Conservation (phyloP, 2,329 filamentous ascomycete species). For the Exophiala mesophila region DNA sequence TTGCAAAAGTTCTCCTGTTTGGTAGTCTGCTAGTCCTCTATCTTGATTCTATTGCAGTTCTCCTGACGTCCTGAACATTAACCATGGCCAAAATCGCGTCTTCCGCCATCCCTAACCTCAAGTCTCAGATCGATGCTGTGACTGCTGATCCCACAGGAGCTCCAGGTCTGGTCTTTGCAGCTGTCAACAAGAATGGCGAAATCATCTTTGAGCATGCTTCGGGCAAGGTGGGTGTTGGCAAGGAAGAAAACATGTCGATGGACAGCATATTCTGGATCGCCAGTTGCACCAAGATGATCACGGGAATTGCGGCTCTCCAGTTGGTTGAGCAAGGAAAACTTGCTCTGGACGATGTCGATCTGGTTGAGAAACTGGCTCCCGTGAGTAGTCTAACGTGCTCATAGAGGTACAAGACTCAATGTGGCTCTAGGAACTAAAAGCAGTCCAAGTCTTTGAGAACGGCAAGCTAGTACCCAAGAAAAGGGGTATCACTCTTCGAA, state of each 20-base stretch:
- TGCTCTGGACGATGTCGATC: conserved; percentile 45
- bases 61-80: neutral
- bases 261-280: conserved; percentile 46
- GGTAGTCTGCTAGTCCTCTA: too few species aligned
- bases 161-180: conserved; percentile 26
- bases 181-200: conserved; percentile 28
- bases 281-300: conserved; percentile 55
- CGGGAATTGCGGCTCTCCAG: conserved; percentile 52
- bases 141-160: conserved; percentile 19
- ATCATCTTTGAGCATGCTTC: conserved; percentile 29
- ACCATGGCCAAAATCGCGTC: conserved; percentile 24
- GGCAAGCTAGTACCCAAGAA: conserved; percentile 35
- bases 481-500: conserved; percentile 45
- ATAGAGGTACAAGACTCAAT: neutral
- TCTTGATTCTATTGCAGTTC: too few species aligned
- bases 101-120: conserved; percentile 18
- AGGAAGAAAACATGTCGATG: conserved; percentile 25
- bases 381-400: conserved; percentile 17
- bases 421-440: conserved; percentile 40
- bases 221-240: conserved; percentile 24
- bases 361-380: conserved; percentile 43
- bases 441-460: conserved; percentile 41
- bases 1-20: too few species aligned
- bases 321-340: conserved; percentile 51
- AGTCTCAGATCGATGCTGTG: conserved; percentile 23